A percentile compares a stretch with the other conserved stretches of the same genome.
These are phyloP conservation scores for Apiotrichum montevideense DNA, from an alignment of 1,284 basidiomycete species.

Conservation along the genomic window DNA sequence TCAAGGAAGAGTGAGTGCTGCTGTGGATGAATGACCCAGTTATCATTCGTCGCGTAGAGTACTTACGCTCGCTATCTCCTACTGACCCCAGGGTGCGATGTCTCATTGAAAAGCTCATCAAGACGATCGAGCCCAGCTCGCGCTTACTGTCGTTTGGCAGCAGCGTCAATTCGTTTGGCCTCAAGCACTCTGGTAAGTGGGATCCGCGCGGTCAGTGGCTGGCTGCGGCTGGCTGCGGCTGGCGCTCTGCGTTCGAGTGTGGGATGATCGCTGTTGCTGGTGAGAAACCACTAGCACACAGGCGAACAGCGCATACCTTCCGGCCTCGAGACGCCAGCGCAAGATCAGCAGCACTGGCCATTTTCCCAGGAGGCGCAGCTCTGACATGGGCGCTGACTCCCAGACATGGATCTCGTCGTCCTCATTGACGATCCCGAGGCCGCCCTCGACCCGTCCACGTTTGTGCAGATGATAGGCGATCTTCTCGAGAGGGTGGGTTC, in stretches of 20 bases:
- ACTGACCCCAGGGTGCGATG: conserved; percentile 73
- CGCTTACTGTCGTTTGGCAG: conserved; percentile 89
- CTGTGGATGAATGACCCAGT: too few relatives aligned
- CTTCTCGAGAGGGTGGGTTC: conserved; percentile 76
- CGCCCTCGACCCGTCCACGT: conserved; percentile 68
- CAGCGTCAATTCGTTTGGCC: conserved; percentile 87
- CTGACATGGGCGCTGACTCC: background rate
- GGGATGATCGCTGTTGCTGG: too few relatives aligned
- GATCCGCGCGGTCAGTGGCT: too few relatives aligned
- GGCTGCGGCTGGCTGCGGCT: too few relatives aligned
- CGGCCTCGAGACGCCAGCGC: too few relatives aligned
- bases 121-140: conserved; percentile 86
- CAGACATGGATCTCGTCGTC: conserved; percentile 98
- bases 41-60: background rate
- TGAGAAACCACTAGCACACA: too few relatives aligned
- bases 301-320: too few relatives aligned
- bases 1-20: conserved; percentile 73
- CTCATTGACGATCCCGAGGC: conserved; percentile 72
- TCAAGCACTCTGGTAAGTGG: conserved; percentile 79
- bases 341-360: too few relatives aligned
- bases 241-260: too few relatives aligned
- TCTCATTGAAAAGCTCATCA: conserved; percentile 86
- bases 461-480: conserved; percentile 89
- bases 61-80: conserved; percentile 34
- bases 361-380: too few relatives aligned